Base-by-base conservation (phyloP, 495 filamentous ascomycete genomes). In the Immersiella caudata region DNA sequence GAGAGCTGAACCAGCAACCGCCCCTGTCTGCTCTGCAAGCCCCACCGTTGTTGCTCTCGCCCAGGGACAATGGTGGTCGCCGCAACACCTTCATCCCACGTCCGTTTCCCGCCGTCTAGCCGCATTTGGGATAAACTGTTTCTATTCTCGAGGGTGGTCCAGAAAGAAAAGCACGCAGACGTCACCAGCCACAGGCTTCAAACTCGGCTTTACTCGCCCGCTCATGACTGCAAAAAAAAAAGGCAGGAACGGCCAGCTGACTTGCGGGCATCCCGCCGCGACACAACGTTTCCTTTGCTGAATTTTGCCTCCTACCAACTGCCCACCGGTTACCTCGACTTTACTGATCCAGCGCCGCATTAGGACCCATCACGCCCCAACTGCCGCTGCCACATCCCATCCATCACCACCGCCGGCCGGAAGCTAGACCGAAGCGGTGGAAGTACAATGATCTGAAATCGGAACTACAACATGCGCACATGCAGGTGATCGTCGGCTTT, bases 251-350 rank as follows among this genome's bases (percentile, higher is more conserved):
- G 40, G 40, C 40, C 40, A 46, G 40, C 40, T 46, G 40, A 46
- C 40, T 46, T 4, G 40, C 2, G 40, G 5, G 40, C 40, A 46
- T 46, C 40, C 11, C 40, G 40, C 40, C 5, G 40, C 40, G 40
- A 46, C 40, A 46, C 40, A 46, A 46, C 40, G 40, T 46, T 46
- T 46, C 40, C 40, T 46, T 46, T 46, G 40, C 40, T 46, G 40
- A 46, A 46, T 12, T 12, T 14, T 46, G 40, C 40, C 40, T 46
- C 5, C 40, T 4, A 2, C 40, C 40, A 46, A 46, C 40, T 6
- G 16, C 40, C 40, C 40, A 46, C 16, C 14, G 40, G 40, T 46
- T 18, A 18, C 16, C 40, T 46, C 40, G 40, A 46, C 11, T 14
- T 46, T 46, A 46, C 40, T 46, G 40, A 46, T 46, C 29, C 8